Evolutionary conservation across 192 early-diverging fungal genomes (phyloP).

Genomic region (Irineochytrium annulatum): DNA sequence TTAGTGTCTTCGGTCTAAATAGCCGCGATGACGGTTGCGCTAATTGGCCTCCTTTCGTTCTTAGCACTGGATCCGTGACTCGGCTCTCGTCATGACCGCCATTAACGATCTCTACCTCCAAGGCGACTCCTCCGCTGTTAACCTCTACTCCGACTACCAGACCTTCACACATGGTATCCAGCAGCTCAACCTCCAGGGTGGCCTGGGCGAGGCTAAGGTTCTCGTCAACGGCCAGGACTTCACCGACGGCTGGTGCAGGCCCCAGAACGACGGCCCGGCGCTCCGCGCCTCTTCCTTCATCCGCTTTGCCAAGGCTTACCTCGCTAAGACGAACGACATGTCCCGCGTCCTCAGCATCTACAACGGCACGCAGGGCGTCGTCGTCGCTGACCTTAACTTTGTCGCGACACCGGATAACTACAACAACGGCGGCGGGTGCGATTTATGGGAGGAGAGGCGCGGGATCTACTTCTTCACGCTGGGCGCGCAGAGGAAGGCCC

Average conservation of each 20-base stretch:
- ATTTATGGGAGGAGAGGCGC: constrained; percentile 76
- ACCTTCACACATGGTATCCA: constrained; percentile 28
- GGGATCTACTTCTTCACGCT: constrained; percentile 67
- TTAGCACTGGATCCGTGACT: constrained; percentile 7
- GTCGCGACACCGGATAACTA: constrained; percentile 45
- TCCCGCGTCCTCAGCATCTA: neutral
- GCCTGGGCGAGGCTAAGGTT: constrained; percentile 62
- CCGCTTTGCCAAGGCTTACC: constrained; percentile 17
- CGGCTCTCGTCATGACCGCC: constrained; percentile 11
- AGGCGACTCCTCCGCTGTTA: constrained; percentile 2
- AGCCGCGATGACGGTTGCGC: neutral
- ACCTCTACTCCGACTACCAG: constrained; percentile 35
- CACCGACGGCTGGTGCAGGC: constrained; percentile 49
- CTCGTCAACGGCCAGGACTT: constrained; percentile 48
- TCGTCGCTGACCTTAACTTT: constrained; percentile 61
- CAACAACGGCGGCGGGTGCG: constrained; percentile 29
- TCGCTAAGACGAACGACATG: neutral
- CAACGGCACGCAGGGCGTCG: constrained; percentile 21
- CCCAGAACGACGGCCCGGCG: constrained; percentile 65
- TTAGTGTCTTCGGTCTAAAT: neutral
- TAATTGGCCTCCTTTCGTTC: neutral
- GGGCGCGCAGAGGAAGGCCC: constrained; percentile 56
- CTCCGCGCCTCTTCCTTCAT: constrained; percentile 33
- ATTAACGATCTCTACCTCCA: constrained; percentile 5
- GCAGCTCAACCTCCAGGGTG: constrained; percentile 7